Evolutionary conservation across 1,284 basidiomycete species (phyloP).

Genomic region (Rhodotorula sp.): DNA sequence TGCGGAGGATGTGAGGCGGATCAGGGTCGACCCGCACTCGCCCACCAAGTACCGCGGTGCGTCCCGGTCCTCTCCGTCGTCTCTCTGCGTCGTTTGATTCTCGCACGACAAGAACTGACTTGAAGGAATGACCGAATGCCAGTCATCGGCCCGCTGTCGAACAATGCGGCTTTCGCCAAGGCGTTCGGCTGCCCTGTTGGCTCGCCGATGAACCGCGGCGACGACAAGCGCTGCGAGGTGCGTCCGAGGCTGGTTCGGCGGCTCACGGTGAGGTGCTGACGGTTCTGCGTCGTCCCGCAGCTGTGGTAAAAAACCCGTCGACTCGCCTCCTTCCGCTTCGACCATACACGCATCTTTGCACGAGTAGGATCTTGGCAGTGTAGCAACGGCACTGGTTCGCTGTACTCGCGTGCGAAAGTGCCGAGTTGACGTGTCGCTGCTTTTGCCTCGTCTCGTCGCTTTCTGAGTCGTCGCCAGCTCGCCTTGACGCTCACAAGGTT

Average conservation of each 20-base stretch:
- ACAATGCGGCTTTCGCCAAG: conserved; percentile 41
- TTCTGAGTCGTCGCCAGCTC: too few species aligned
- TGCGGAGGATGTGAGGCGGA: conserved; percentile 67
- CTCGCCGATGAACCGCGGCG: conserved; percentile 34
- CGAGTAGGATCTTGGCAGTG: too few species aligned
- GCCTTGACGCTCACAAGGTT: too few species aligned
- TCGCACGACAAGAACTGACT: neutral
- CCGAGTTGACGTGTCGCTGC: too few species aligned
- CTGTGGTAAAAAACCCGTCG: neutral
- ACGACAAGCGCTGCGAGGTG: conserved; percentile 40
- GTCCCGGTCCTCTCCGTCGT: neutral
- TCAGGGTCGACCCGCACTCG: conserved; percentile 79
- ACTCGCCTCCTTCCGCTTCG: neutral
- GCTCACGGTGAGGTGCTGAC: too few species aligned
- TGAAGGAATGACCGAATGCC: neutral
- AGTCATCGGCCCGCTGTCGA: conserved; percentile 44
- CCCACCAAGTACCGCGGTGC: conserved; percentile 3
- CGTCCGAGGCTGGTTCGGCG: neutral
- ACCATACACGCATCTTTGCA: too few species aligned
- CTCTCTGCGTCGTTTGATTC: neutral
- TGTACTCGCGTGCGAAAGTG: too few species aligned
- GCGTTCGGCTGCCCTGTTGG: conserved; percentile 43
- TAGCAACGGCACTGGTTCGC: too few species aligned
- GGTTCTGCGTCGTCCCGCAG: neutral
- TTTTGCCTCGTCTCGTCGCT: too few species aligned